Evolutionary conservation across 371 early-diverging fungal genomes (phyloP).

Genomic region (Mortierella sp.): DNA sequence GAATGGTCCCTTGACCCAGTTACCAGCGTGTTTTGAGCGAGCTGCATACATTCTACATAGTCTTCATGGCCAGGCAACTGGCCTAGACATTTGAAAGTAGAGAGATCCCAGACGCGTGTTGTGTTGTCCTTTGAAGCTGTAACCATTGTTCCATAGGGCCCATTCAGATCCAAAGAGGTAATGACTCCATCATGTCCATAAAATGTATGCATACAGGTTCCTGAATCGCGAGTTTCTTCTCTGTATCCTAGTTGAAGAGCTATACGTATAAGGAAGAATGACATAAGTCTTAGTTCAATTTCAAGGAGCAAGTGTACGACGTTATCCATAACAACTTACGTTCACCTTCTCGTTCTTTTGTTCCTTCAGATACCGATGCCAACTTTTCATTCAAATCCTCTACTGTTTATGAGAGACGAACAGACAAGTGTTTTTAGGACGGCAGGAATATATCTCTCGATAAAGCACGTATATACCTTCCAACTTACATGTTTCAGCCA

Average conservation of each 20-base stretch:
- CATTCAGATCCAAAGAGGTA: conserved; percentile 78
- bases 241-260: conserved; percentile 38
- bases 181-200: conserved; percentile 82
- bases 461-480: too few relatives aligned
- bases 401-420: conserved; percentile 43
- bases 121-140: conserved; percentile 85
- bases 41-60: conserved; percentile 76
- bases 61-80: conserved; percentile 71
- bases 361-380: conserved; percentile 60
- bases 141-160: conserved; percentile 72
- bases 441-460: conserved; percentile 11
- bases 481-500: conserved; percentile 62
- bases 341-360: conserved; percentile 53
- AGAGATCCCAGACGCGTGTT: conserved; percentile 81
- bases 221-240: conserved; percentile 33
- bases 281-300: too few relatives aligned
- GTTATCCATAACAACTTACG: conserved; percentile 25
- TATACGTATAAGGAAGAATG: neutral
- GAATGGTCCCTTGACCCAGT: conserved; percentile 87
- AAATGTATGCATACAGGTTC: conserved; percentile 62
- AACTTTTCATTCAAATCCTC: conserved; percentile 62
- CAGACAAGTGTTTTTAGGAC: neutral
- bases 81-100: conserved; percentile 69
- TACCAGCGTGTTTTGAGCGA: conserved; percentile 72
- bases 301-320: neutral